Evolutionary conservation across 2,329 filamentous ascomycete genomes (phyloP).

Genomic region (Fusarium sp.): DNA sequence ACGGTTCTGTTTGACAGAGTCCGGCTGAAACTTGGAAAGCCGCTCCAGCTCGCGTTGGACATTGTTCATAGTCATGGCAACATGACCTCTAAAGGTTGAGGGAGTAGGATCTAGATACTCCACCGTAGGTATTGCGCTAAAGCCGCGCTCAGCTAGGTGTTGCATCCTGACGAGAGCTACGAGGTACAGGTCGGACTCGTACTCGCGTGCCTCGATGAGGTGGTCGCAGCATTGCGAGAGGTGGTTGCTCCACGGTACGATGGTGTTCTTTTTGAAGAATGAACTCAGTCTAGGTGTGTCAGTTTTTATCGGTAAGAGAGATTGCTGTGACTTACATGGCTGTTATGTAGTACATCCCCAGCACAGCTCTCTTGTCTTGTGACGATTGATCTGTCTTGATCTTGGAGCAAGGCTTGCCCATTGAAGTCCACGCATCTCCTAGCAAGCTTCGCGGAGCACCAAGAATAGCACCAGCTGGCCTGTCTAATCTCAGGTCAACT

Average conservation of each 20-base stretch:
- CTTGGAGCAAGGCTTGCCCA: constrained; percentile 29
- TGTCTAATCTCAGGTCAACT: constrained; percentile 51
- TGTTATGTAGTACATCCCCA: constrained; percentile 52
- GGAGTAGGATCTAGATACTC: constrained; percentile 39
- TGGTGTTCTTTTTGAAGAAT: constrained; percentile 46
- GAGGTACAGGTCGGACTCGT: constrained; percentile 46
- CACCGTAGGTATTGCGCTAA: constrained; percentile 31
- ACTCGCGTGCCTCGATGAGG: constrained; percentile 43
- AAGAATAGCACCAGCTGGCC: constrained; percentile 35
- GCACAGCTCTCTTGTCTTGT: constrained; percentile 51
- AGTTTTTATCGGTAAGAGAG: too few species aligned
- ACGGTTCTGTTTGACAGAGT: constrained; percentile 35
- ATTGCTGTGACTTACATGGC: constrained; percentile 46
- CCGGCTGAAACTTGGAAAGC: constrained; percentile 36
- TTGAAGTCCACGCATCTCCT: constrained; percentile 45
- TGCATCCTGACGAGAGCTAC: constrained; percentile 49
- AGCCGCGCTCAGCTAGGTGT: constrained; percentile 44
- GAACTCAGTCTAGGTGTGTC: constrained; percentile 1
- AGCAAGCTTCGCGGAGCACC: constrained; percentile 44
- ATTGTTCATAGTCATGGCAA: constrained; percentile 48
- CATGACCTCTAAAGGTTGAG: constrained; percentile 38
- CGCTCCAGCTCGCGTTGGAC: constrained; percentile 47
- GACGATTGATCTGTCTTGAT: constrained; percentile 41
- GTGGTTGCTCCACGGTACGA: constrained; percentile 47
- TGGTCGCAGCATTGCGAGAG: constrained; percentile 48